Evolutionary conservation across 2,329 filamentous ascomycete species (phyloP).

Genomic region (Cordyceps farinosa): DNA sequence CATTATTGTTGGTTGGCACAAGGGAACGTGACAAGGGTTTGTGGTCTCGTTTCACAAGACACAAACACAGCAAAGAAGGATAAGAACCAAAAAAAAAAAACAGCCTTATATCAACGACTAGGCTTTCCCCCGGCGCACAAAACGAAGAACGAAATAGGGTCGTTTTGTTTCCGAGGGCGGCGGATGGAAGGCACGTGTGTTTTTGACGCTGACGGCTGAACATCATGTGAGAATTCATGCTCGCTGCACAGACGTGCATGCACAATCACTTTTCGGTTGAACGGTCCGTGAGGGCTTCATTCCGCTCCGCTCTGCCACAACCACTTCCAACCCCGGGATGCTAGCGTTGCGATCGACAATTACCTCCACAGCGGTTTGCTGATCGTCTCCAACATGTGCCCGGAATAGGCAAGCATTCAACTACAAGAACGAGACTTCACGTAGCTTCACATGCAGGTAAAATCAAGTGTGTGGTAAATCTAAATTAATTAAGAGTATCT

Average conservation of each 20-base stretch:
- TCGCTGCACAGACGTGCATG: background rate
- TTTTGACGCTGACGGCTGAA: no score
- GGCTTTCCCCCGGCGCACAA: no score
- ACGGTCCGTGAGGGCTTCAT: background rate
- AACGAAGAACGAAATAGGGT: no score
- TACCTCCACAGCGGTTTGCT: conserved; percentile 7
- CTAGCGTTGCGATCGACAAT: conserved; percentile 12
- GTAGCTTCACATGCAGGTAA: background rate
- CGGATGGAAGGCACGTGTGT: no score
- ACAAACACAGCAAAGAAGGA: background rate
- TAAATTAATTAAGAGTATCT: conserved; percentile 17
- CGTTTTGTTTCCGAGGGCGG: no score
- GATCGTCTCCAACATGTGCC: background rate
- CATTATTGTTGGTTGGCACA: no score
- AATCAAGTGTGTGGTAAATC: conserved; percentile 3
- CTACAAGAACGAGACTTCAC: background rate
- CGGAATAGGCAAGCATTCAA: background rate
- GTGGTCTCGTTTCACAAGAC: background rate
- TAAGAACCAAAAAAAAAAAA: background rate
- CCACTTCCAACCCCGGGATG: background rate
- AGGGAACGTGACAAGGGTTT: no score
- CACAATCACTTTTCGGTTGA: no score
- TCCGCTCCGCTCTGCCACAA: conserved; percentile 10
- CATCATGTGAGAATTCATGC: no score
- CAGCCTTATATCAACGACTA: background rate